Evolutionary conservation across 1,284 basidiomycete species (phyloP).

Genomic region (Trichosporon ovoides): DNA sequence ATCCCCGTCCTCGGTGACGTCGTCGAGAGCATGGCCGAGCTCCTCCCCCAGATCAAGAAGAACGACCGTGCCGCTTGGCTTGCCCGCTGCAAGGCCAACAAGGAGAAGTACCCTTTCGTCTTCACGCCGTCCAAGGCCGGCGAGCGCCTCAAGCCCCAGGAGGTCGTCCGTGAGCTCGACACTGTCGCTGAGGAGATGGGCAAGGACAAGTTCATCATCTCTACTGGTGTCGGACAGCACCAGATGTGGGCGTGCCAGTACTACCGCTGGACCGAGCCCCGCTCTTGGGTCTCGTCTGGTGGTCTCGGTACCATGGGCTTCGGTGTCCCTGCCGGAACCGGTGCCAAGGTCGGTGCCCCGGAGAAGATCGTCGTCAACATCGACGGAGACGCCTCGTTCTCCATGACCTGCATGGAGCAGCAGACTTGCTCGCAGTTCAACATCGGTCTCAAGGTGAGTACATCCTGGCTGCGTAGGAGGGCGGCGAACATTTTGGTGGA

Average conservation of each 20-base stretch:
- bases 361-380: slow-evolving; percentile 92
- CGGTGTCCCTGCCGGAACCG: slow-evolving; percentile 87
- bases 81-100: slow-evolving; percentile 75
- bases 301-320: slow-evolving; percentile 98
- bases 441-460: slow-evolving; percentile 79
- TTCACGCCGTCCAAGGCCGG: slow-evolving; percentile 65
- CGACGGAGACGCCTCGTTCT: slow-evolving; percentile 96
- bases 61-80: slow-evolving; percentile 75
- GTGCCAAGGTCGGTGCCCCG: slow-evolving; percentile 92
- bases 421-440: slow-evolving; percentile 83
- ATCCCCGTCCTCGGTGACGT: slow-evolving; percentile 94
- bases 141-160: slow-evolving; percentile 86
- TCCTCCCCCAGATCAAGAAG: slow-evolving; percentile 70
- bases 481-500: too few relatives aligned
- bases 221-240: slow-evolving; percentile 97
- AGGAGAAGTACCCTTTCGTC: slow-evolving; percentile 83
- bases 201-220: slow-evolving; percentile 78
- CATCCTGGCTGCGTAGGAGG: not conserved
- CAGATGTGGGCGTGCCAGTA: slow-evolving; percentile 99
- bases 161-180: slow-evolving; percentile 90
- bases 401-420: slow-evolving; percentile 99
- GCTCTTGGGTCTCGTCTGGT: slow-evolving; percentile 90
- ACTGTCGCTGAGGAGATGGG: slow-evolving; percentile 60
- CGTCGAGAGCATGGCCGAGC: slow-evolving; percentile 68
- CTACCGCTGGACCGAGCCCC: slow-evolving; percentile 83